Evolutionary conservation across 2,329 filamentous ascomycete genomes (phyloP).

Genomic region (Aureobasidium subglaciale): DNA sequence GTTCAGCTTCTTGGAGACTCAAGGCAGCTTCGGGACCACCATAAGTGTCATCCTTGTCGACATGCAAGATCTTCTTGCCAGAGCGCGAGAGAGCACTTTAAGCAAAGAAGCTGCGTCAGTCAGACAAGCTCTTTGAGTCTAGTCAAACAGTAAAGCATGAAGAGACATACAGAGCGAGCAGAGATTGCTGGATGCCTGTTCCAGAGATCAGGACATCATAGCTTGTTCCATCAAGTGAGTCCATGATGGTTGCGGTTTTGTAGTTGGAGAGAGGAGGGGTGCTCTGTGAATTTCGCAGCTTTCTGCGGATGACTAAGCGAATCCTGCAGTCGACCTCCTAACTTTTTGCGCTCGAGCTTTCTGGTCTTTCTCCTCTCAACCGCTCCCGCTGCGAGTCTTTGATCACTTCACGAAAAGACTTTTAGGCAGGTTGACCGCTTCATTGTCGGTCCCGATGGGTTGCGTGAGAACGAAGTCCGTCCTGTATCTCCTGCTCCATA

Average conservation of each 20-base stretch:
- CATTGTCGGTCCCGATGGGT: constrained; percentile 34
- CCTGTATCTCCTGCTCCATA: constrained; percentile 46
- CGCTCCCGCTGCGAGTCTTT: constrained; percentile 30
- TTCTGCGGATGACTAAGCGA: constrained; percentile 12
- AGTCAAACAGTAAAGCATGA: constrained; percentile 14
- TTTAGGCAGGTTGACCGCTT: constrained; percentile 29
- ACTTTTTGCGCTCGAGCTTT: not conserved
- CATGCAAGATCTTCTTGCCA: constrained; percentile 81
- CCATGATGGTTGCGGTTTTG: constrained; percentile 29
- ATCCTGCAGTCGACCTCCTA: not conserved
- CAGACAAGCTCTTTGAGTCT: constrained; percentile 47
- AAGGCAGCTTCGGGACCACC: constrained; percentile 80
- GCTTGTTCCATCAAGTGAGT: constrained; percentile 42
- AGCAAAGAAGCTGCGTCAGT: constrained; percentile 57
- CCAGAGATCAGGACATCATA: constrained; percentile 50
- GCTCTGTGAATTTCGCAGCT: not conserved
- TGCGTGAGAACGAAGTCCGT: constrained; percentile 39
- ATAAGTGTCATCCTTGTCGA: constrained; percentile 84
- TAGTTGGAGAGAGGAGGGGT: constrained; percentile 10
- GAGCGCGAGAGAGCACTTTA: constrained; percentile 85
- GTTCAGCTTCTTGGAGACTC: constrained; percentile 71
- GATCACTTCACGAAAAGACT: constrained; percentile 17
- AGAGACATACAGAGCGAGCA: constrained; percentile 46
- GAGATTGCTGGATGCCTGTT: constrained; percentile 46
- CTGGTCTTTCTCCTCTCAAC: constrained; percentile 18